These are phyloP conservation scores for Penicillium diatomitis DNA, from an alignment of 495 filamentous ascomycete genomes.

Conservation along the genomic window DNA sequence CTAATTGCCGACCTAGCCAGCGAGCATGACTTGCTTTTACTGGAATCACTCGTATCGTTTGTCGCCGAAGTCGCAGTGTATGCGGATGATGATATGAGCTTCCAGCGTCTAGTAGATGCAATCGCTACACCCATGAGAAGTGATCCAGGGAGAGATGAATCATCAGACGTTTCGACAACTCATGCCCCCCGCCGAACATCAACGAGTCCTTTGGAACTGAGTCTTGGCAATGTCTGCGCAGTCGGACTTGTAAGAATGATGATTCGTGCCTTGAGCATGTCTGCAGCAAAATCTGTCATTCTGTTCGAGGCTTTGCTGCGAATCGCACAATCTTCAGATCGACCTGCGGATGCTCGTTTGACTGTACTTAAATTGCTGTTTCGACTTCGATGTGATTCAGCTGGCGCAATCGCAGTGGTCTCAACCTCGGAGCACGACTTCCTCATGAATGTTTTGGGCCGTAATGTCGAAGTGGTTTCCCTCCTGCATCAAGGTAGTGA, in stretches of 20 bases:
- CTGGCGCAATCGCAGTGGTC: conserved; percentile 59
- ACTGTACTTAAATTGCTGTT: conserved; percentile 78
- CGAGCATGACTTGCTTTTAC: conserved; percentile 40
- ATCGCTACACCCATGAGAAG: conserved; percentile 30
- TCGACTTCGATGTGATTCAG: conserved; percentile 71
- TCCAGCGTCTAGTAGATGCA: conserved; percentile 26
- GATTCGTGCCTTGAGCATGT: conserved; percentile 32
- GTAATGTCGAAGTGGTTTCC: conserved; percentile 43
- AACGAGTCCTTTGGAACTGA: conserved; percentile 26
- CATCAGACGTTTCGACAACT: conserved; percentile 9
- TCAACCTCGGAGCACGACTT: conserved; percentile 56
- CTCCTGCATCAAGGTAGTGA: conserved; percentile 18
- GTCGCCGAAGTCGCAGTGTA: conserved; percentile 28
- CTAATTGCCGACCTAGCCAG: conserved; percentile 36
- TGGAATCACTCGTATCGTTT: conserved; percentile 41
- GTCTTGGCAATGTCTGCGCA: conserved; percentile 35
- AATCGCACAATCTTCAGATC: conserved; percentile 31
- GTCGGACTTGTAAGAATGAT: conserved; percentile 37
- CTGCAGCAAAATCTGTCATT: conserved; percentile 28
- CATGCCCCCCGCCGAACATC: conserved; percentile 22
- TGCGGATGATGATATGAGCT: conserved; percentile 21
- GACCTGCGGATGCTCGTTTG: conserved; percentile 58
- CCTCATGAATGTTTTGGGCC: conserved; percentile 60
- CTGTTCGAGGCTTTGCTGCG: conserved; percentile 31
- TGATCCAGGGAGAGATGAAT: conserved; percentile 22